Base-by-base conservation (phyloP, 2,329 filamentous ascomycete species). In the Fusarium setosum region DNA sequence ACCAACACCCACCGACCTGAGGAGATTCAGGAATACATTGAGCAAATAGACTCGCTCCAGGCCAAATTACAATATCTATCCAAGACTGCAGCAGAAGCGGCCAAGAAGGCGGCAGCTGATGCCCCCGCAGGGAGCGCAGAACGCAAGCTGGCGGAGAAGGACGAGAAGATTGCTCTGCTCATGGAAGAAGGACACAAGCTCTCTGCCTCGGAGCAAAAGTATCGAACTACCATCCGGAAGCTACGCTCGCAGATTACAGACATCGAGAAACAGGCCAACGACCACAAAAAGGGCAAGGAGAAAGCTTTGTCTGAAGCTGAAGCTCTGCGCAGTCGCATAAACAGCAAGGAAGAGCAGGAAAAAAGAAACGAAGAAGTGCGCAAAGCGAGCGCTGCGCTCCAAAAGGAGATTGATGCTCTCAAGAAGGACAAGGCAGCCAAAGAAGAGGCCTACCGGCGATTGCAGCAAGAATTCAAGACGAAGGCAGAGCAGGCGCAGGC, bases 161-260 rank as follows among this genome's bases (percentile, higher is more conserved):
- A 98, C 71, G 90, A 95, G 70, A 92, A 92, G 75, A 96, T 98
- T 71, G 93, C 94, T 4, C 81, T 94, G 44, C 82, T 99, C 12
- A 92, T 99, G 84, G 91, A 97, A 70, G 96, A 99, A 80, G 96
- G 96, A 1, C 92, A 96, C 71, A 94, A 91, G 68, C 84, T 98
- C 9, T 94, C 93, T 2, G 92, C 91, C 70, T 92, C 88, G 1
- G 96, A 99, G 75, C 87, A 97, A 77, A 93, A 94, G 73, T 90
- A 96, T 65, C 85, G 95, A 61, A 88, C 88, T 6, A 90, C 90
- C 5, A 92, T 98, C 71, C 97, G 96, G 77, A 94, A 93, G 73
- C 79, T 98, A 59, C 88, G 90, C 40, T 80, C 83, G 20, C 90
- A 91, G 72, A 77, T 92, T 13, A 80, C 85, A 11, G 87, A 91